Percentiles rank a stretch among this genome's conserved stretches.
These are phyloP conservation scores for Leccinum boreale DNA, from an alignment of 768 basidiomycete species.

Conservation along the genomic window DNA sequence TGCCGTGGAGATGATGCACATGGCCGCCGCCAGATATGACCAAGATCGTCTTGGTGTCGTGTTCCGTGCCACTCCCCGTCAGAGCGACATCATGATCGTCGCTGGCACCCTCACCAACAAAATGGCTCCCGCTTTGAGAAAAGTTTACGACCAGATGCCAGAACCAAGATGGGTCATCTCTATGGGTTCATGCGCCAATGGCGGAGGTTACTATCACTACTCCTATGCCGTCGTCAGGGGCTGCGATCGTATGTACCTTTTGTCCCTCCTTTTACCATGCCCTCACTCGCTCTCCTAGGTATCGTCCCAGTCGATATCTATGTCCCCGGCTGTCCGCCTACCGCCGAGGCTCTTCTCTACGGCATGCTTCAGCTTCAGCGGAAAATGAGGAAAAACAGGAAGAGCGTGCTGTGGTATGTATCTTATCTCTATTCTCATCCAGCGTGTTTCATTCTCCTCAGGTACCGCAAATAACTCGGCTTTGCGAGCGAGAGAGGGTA, in stretches of 20 bases:
- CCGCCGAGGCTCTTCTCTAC: constrained; percentile 95
- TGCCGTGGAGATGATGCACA: constrained; percentile 99
- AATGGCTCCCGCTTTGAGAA: constrained; percentile 97
- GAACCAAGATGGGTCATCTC: constrained; percentile 99
- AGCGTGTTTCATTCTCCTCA: constrained; percentile 4
- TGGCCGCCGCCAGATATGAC: constrained; percentile 98
- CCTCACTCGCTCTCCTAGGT: constrained; percentile 41
- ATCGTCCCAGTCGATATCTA: constrained; percentile 99
- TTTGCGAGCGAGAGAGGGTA: neutral
- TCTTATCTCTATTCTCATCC: neutral
- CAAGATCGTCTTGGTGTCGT: constrained; percentile 97
- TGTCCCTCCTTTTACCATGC: constrained; percentile 1
- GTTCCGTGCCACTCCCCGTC: constrained; percentile 98
- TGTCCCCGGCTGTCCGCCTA: constrained; percentile 92
- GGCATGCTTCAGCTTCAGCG: constrained; percentile 96
- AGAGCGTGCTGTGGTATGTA: constrained; percentile 79
- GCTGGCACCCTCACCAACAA: constrained; percentile 99
- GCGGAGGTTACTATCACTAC: constrained; percentile 96
- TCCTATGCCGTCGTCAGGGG: constrained; percentile 98
- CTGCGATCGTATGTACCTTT: constrained; percentile 77
- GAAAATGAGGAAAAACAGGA: constrained; percentile 89
- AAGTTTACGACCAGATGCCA: constrained; percentile 98
- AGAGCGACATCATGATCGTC: constrained; percentile 98
- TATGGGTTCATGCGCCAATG: constrained; percentile 99
- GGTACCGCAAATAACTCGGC: constrained; percentile 27